A percentile compares a stretch with the other conserved stretches of the same genome.
phyloP scores from a whole-genome alignment of 2,329 filamentous ascomycete genomes.

The Cryoendolithus antarcticus region DNA sequence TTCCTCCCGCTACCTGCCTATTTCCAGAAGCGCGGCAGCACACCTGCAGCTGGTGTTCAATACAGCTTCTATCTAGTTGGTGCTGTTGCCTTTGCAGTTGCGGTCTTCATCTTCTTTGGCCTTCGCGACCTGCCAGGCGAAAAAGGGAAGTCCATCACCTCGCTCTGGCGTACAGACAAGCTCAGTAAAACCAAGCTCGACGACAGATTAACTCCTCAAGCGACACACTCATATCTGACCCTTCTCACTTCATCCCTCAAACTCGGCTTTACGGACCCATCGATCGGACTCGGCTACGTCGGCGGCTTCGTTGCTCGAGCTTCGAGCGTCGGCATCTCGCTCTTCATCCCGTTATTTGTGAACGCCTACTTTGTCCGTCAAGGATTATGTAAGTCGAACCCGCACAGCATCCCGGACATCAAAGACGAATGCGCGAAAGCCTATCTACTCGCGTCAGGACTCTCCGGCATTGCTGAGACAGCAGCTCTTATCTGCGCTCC shows the following conservation, averaged over 20 bases:
- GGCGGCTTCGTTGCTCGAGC: slow-evolving; percentile 91
- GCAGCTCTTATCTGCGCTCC: slow-evolving; percentile 76
- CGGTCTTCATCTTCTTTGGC: slow-evolving; percentile 60
- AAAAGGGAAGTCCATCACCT: slow-evolving; percentile 58
- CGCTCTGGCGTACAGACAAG: slow-evolving; percentile 21
- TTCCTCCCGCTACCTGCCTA: slow-evolving; percentile 80
- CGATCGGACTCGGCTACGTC: slow-evolving; percentile 77
- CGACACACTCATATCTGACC: slow-evolving; percentile 38
- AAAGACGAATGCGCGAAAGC: slow-evolving; percentile 76
- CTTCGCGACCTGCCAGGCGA: slow-evolving; percentile 58
- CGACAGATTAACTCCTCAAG: slow-evolving; percentile 14
- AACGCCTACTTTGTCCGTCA: slow-evolving; percentile 79
- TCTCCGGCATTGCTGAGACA: slow-evolving; percentile 82
- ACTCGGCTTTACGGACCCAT: slow-evolving; percentile 61
- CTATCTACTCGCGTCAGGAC: slow-evolving; percentile 73
- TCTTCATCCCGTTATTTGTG: slow-evolving; percentile 87
- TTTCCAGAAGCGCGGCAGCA: slow-evolving; percentile 62
- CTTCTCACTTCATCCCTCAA: slow-evolving; percentile 30
- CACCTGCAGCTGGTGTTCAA: slow-evolving; percentile 60
- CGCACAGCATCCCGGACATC: slow-evolving; percentile 43
- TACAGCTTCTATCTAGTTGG: slow-evolving; percentile 84
- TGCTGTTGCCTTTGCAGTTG: slow-evolving; percentile 56
- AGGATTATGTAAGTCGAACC: slow-evolving; percentile 56
- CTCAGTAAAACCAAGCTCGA: background rate
- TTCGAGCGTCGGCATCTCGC: slow-evolving; percentile 84